Conservation (phyloP, 331 rosid genomes). For the Saraca asoca region DNA sequence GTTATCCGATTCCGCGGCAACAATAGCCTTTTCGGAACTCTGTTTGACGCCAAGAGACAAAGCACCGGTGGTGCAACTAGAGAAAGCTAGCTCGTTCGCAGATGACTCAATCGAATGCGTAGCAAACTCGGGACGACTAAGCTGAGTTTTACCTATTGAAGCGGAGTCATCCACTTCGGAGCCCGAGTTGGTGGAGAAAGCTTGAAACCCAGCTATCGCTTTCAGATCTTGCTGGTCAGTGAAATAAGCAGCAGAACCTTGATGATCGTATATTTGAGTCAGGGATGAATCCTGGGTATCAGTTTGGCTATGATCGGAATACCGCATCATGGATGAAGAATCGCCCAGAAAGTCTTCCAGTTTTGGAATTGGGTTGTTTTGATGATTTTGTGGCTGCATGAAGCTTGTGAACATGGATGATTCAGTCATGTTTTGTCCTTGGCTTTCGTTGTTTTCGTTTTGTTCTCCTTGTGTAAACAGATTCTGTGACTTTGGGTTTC, state of each 20-base stretch:
- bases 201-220: slow-evolving; percentile 66
- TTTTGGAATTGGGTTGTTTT: slow-evolving; percentile 62
- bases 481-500: slow-evolving; percentile 55
- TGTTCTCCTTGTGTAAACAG: slow-evolving; percentile 44
- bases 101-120: slow-evolving; percentile 69
- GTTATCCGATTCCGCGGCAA: slow-evolving; percentile 45
- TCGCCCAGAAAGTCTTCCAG: slow-evolving; percentile 93
- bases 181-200: slow-evolving; percentile 85
- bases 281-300: slow-evolving; percentile 91
- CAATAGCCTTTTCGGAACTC: slow-evolving; percentile 44
- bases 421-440: slow-evolving; percentile 25
- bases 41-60: slow-evolving; percentile 63
- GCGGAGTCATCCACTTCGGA: slow-evolving; percentile 90
- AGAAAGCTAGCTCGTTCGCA: slow-evolving; percentile 56
- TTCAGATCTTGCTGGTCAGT: slow-evolving; percentile 73
- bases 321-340: slow-evolving; percentile 58
- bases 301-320: slow-evolving; percentile 70
- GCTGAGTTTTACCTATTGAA: slow-evolving; percentile 58
- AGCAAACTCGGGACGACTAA: slow-evolving; percentile 50
- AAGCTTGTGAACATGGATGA: slow-evolving; percentile 41
- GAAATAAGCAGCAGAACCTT: slow-evolving; percentile 50
- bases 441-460: slow-evolving; percentile 30
- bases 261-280: slow-evolving; percentile 74
- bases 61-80: slow-evolving; percentile 46
- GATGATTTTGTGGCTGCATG: slow-evolving; percentile 43